These are phyloP conservation scores for Fusarium burgessii DNA, from an alignment of 2,329 filamentous ascomycete species.

Conservation along the genomic window DNA sequence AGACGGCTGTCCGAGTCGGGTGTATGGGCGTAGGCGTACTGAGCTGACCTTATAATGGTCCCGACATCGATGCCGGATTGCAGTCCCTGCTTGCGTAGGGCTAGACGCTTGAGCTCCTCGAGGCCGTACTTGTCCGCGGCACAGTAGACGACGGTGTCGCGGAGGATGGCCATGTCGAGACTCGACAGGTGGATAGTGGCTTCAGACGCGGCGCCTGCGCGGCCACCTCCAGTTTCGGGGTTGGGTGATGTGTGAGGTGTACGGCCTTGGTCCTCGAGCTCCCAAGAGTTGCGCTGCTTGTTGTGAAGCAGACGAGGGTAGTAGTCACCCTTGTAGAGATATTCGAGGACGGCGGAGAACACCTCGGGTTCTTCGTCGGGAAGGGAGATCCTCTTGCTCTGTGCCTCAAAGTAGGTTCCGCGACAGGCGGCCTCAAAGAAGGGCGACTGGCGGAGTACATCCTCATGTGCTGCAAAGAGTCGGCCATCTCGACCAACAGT, in stretches of 20 bases:
- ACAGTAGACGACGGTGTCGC: slow-evolving; percentile 96
- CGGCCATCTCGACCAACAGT: slow-evolving; percentile 86
- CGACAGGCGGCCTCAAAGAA: slow-evolving; percentile 82
- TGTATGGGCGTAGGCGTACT: slow-evolving; percentile 96
- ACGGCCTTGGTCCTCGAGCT: slow-evolving; percentile 76
- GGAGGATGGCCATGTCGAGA: slow-evolving; percentile 81
- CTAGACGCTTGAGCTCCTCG: slow-evolving; percentile 90
- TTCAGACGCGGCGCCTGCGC: slow-evolving; percentile 61
- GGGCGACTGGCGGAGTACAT: slow-evolving; percentile 86
- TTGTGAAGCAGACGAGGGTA: slow-evolving; percentile 89
- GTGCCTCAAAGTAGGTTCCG: slow-evolving; percentile 78
- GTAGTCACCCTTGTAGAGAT: slow-evolving; percentile 97
- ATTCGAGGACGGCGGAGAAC: slow-evolving; percentile 94
- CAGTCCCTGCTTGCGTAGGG: slow-evolving; percentile 93
- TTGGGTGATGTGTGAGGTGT: slow-evolving; percentile 65
- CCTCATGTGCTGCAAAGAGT: slow-evolving; percentile 94
- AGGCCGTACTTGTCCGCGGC: slow-evolving; percentile 90
- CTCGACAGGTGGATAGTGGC: slow-evolving; percentile 77
- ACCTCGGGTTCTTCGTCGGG: slow-evolving; percentile 87
- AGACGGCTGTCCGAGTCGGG: slow-evolving; percentile 92
- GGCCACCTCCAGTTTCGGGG: slow-evolving; percentile 60
- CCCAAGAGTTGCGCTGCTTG: slow-evolving; percentile 88
- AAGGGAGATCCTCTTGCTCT: slow-evolving; percentile 82
- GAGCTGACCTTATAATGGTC: slow-evolving; percentile 90
- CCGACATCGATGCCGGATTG: slow-evolving; percentile 92